Conservation (phyloP, 2,329 filamentous ascomycete species). For the Periconia macrospinosa region DNA sequence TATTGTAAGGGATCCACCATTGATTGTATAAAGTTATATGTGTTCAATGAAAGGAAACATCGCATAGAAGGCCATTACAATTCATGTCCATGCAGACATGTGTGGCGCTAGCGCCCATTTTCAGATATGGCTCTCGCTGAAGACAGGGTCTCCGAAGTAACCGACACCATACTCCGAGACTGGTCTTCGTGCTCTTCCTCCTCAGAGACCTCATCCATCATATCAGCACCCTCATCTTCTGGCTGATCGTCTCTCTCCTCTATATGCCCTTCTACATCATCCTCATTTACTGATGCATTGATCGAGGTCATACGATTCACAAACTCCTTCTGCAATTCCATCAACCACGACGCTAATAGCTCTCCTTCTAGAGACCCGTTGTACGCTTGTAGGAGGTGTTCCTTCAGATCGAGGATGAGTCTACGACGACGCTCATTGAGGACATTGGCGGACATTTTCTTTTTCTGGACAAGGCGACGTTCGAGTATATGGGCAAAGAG, state of each 20-base stretch:
- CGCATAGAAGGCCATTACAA: no score
- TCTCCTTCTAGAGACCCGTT: conserved; percentile 67
- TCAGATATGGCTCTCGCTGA: not conserved
- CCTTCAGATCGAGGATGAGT: conserved; percentile 71
- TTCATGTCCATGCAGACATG: not conserved
- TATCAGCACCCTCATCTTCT: conserved; percentile 8
- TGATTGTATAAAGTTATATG: no score
- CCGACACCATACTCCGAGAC: conserved; percentile 22
- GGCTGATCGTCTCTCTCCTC: conserved; percentile 18
- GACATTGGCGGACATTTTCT: conserved; percentile 60
- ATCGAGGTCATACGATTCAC: conserved; percentile 69
- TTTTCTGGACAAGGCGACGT: conserved; percentile 59
- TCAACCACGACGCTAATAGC: conserved; percentile 65
- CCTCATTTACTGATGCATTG: conserved; percentile 48
- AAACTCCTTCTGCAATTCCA: conserved; percentile 74
- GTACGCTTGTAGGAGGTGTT: conserved; percentile 70
- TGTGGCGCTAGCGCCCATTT: not conserved
- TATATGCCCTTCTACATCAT: conserved; percentile 14
- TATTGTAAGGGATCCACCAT: no score
- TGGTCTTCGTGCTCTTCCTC: conserved; percentile 7
- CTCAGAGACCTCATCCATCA: conserved; percentile 9
- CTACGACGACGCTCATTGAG: conserved; percentile 68
- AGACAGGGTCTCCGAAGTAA: conserved; percentile 14
- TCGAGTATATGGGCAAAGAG: conserved; percentile 66
- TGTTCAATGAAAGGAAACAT: no score